These are phyloP conservation scores for Chlamydomonas applanata DNA, from an alignment of 139 green algal species.

Conservation along the genomic window DNA sequence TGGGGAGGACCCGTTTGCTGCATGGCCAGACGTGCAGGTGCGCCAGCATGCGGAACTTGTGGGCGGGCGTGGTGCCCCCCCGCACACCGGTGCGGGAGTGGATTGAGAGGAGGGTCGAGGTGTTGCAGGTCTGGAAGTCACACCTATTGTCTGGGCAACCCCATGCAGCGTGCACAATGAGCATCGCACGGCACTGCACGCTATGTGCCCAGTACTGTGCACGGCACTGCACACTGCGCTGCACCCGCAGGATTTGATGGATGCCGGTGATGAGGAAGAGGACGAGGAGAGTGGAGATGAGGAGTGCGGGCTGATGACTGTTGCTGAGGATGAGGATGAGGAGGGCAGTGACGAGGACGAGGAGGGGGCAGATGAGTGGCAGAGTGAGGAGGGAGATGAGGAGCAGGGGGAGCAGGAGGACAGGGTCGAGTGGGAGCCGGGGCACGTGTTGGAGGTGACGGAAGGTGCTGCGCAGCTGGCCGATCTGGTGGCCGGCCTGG, in stretches of 20 bases:
- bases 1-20: constrained; percentile 51
- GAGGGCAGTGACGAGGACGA: constrained; percentile 23
- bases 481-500: constrained; percentile 33
- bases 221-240: too few species aligned
- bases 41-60: too few species aligned
- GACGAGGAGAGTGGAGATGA: constrained; percentile 25
- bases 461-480: constrained; percentile 55
- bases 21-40: constrained; percentile 53
- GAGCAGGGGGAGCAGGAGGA: constrained; percentile 27
- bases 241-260: constrained; percentile 23
- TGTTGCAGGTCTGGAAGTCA: too few species aligned
- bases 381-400: constrained; percentile 10
- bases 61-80: too few species aligned
- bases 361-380: constrained; percentile 22
- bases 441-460: constrained; percentile 35
- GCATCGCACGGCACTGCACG: too few species aligned
- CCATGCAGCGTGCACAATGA: too few species aligned
- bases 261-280: constrained; percentile 18
- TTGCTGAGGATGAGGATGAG: constrained; percentile 16
- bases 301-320: neutral
- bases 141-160: too few species aligned
- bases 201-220: too few species aligned
- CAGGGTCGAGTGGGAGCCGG: constrained; percentile 25
- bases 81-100: too few species aligned
- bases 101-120: too few species aligned